phyloP scores from a whole-genome alignment of 129 eudicot species.

The Gnaphalium uliginosum region DNA sequence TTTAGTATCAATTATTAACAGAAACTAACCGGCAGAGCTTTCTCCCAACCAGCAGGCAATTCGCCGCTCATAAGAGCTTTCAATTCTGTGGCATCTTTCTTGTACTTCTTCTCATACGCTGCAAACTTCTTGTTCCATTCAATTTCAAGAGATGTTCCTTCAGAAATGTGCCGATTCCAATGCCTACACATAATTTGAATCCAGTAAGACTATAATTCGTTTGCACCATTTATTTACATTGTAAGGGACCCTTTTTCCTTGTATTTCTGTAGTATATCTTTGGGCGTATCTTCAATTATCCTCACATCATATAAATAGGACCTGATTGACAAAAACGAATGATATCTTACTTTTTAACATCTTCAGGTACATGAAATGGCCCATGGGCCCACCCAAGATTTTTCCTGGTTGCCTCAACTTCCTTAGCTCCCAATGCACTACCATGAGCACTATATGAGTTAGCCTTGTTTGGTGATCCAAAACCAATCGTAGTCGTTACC shows the following conservation, averaged over 20 bases:
- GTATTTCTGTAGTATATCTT: too few relatives aligned
- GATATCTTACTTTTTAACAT: constrained; percentile 48
- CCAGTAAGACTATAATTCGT: constrained; percentile 6
- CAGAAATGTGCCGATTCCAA: constrained; percentile 55
- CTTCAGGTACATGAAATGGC: constrained; percentile 66
- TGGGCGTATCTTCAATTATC: too few relatives aligned
- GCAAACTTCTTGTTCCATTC: constrained; percentile 63
- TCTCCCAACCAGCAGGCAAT: constrained; percentile 63
- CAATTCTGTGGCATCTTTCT: constrained; percentile 48
- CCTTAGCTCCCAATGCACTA: constrained; percentile 66
- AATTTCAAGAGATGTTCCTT: constrained; percentile 49
- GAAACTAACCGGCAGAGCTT: constrained; percentile 57
- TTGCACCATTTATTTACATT: background rate
- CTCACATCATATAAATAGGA: background rate
- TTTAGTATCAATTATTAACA: too few relatives aligned
- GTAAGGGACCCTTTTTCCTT: background rate
- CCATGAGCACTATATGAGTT: constrained; percentile 69
- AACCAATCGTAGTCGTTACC: constrained; percentile 68
- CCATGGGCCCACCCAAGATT: constrained; percentile 58
- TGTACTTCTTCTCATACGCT: constrained; percentile 53
- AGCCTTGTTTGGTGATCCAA: constrained; percentile 66
- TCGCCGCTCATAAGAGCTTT: constrained; percentile 45
- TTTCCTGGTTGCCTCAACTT: constrained; percentile 66
- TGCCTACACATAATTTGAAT: constrained; percentile 39
- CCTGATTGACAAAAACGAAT: background rate